Evolutionary conservation across 1,284 basidiomycete genomes (phyloP).

Genomic region (Malassezia japonica): DNA sequence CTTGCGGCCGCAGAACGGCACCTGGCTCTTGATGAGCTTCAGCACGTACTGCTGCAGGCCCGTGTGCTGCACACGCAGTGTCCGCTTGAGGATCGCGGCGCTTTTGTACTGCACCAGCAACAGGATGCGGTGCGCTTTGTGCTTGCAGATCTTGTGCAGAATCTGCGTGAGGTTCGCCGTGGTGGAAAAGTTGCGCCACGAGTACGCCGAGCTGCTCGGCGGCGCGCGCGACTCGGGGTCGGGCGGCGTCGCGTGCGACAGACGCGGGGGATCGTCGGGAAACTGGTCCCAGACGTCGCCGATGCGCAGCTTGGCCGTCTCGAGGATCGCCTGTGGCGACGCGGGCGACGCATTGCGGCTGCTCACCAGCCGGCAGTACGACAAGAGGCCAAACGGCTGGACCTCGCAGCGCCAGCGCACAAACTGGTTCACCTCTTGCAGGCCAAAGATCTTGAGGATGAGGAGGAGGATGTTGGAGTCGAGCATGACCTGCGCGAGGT

Average conservation of each 20-base stretch:
- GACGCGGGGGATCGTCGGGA: constrained; percentile 7
- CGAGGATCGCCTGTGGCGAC: constrained; percentile 13
- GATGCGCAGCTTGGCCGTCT: constrained; percentile 23
- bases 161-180: constrained; percentile 97
- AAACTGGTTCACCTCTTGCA: constrained; percentile 76
- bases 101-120: constrained; percentile 98
- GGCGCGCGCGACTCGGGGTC: constrained; percentile 14
- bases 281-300: constrained; percentile 21
- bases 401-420: constrained; percentile 82
- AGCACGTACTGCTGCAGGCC: constrained; percentile 90
- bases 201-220: constrained; percentile 59
- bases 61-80: constrained; percentile 84
- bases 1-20: constrained; percentile 93
- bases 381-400: constrained; percentile 76
- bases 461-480: constrained; percentile 91
- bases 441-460: constrained; percentile 93
- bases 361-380: constrained; percentile 69
- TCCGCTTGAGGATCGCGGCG: constrained; percentile 74
- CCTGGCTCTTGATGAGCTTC: constrained; percentile 97
- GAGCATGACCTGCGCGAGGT: constrained; percentile 82
- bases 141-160: constrained; percentile 94
- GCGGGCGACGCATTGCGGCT: constrained; percentile 48
- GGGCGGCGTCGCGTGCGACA: not conserved
- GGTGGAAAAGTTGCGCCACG: constrained; percentile 96
- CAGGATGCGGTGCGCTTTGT: constrained; percentile 83